Evolutionary conservation across 2,329 filamentous ascomycete species (phyloP), one percentile per base, ranked within the genome.

Genomic region (Zymoseptoria brevis): DNA sequence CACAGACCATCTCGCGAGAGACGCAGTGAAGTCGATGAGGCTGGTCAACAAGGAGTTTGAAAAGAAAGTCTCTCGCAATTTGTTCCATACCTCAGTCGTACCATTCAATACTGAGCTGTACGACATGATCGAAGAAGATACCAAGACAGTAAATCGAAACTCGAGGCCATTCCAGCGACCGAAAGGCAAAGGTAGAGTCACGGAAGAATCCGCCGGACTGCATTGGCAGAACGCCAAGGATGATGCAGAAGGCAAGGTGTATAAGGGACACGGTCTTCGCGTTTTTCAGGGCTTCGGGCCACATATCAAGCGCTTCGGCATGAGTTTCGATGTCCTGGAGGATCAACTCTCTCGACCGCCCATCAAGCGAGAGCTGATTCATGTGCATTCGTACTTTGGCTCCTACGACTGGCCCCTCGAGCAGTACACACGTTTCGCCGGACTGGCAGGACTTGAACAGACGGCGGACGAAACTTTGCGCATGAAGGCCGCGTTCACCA

Each of bases 321-420:
- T 90, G 68, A 84, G 84, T 22, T 84, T 89, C 61, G 86, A 89
- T 66, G 78, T 88, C n/a, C 80, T 82, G 57, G 82, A 87, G 63
- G 61, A 74, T 21, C 74, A 75, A 5, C 72, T 81, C 4, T 68
- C 73, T 3, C 68, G 75, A 22, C 83, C 85, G 7, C 83, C 82
- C 1, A 66, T 77, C n/a, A 87, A 87, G 66, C 75, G 76, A 4
- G 73, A 78, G 6, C 81, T 84, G 35, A 77, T 84, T 62, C 76
- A 77, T 22, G 73, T 84, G 29, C 75, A 78, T 3, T 77, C 82
- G 45, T 86, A 85, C 64, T 87, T 85, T 81, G 86, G 86, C 4
- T 75, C 79, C 5, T 88, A 87, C 66, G 77, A 81, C 54, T 88
- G 86, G 86, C 85, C 86, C 0, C 78, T 79, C 54, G 74, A 78